Evolutionary conservation across 2,329 filamentous ascomycete species (phyloP).

Genomic region (Neoscytalidium dimidiatum): DNA sequence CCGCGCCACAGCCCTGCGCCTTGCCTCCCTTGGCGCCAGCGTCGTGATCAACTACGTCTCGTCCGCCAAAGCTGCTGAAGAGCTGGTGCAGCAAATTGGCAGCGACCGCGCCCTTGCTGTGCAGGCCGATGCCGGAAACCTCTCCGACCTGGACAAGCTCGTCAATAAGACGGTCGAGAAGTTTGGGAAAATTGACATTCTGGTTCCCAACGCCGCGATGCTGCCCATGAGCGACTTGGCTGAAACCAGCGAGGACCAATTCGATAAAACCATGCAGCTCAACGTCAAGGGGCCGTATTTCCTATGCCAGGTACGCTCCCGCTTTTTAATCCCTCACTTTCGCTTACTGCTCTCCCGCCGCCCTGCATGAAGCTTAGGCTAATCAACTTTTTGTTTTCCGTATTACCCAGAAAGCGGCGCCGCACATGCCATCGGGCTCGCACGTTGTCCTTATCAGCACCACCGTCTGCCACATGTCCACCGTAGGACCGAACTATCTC

Average conservation of each 20-base stretch:
- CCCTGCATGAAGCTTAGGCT: constrained; percentile 4
- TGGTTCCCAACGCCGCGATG: constrained; percentile 59
- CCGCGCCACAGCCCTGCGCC: constrained; percentile 64
- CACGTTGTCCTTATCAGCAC: background rate
- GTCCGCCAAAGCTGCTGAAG: constrained; percentile 53
- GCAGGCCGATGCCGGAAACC: constrained; percentile 70
- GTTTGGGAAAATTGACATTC: constrained; percentile 59
- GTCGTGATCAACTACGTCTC: constrained; percentile 72
- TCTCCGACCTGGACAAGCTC: constrained; percentile 27
- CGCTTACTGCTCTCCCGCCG: background rate
- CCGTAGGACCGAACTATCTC: constrained; percentile 52
- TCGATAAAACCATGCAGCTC: constrained; percentile 51
- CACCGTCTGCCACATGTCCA: constrained; percentile 46
- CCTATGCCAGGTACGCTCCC: constrained; percentile 10
- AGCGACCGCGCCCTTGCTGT: constrained; percentile 62
- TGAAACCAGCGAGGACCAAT: constrained; percentile 52
- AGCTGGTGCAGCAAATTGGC: constrained; percentile 59
- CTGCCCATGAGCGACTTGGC: constrained; percentile 52
- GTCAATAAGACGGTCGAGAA: constrained; percentile 4
- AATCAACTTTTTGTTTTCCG: background rate
- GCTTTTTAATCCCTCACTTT: background rate
- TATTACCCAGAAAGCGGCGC: constrained; percentile 45
- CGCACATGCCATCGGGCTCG: constrained; percentile 52
- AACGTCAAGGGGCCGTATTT: constrained; percentile 55
- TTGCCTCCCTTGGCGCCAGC: constrained; percentile 70